Percentiles rank a stretch among this genome's conserved stretches.
These are phyloP conservation scores for Aspergillus sp. DNA, from an alignment of 2,329 filamentous ascomycete species.

Conservation along the genomic window DNA sequence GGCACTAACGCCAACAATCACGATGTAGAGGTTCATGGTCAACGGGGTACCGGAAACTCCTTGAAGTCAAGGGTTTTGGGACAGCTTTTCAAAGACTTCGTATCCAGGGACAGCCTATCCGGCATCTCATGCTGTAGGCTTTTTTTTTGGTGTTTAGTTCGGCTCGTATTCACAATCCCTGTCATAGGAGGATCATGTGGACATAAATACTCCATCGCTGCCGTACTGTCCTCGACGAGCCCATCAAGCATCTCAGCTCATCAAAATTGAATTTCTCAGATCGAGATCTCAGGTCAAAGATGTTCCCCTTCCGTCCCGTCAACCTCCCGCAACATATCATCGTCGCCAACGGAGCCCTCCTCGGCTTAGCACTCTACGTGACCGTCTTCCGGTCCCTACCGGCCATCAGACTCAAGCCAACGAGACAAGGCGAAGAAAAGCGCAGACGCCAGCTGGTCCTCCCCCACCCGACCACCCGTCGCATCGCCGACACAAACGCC, in stretches of 20 bases:
- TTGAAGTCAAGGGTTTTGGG: too few relatives aligned
- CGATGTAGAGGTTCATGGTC: too few relatives aligned
- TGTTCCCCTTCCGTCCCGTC: slow-evolving; percentile 12
- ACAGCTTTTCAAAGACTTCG: too few relatives aligned
- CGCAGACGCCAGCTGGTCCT: background rate
- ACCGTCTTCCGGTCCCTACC: background rate
- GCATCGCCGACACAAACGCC: slow-evolving; percentile 5
- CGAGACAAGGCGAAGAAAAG: background rate
- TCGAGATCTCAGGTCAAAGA: too few relatives aligned
- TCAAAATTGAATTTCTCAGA: too few relatives aligned
- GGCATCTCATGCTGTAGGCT: too few relatives aligned
- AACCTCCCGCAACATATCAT: background rate
- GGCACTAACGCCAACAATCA: too few relatives aligned
- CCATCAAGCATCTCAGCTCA: background rate
- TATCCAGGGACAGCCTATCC: too few relatives aligned
- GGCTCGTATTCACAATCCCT: background rate
- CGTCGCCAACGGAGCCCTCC: background rate
- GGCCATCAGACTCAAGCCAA: background rate
- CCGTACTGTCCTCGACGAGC: background rate
- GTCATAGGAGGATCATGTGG: background rate
- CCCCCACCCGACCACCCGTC: background rate
- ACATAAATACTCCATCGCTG: background rate
- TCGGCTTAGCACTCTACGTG: background rate
- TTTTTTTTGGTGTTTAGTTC: too few relatives aligned
- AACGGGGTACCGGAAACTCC: too few relatives aligned